Evolutionary conservation across 768 basidiomycete genomes (phyloP).

Genomic region (Tephrocybe sp.): DNA sequence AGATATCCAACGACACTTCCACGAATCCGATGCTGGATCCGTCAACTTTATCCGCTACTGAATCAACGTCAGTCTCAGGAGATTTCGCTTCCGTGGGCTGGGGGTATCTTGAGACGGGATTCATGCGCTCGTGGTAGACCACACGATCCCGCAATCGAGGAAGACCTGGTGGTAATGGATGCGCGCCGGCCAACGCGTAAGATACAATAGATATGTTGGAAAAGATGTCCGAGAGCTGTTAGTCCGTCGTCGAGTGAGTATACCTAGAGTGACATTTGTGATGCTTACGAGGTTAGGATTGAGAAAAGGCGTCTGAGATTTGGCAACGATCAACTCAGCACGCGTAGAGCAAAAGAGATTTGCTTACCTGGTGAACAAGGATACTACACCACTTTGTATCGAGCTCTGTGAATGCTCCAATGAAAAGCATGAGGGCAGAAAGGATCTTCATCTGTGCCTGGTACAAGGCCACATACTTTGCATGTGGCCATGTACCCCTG

Average conservation of each 20-base stretch:
- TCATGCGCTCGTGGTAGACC: conserved; percentile 39
- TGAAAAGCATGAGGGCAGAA: conserved; percentile 34
- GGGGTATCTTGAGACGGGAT: conserved; percentile 7
- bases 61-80: conserved; percentile 13
- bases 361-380: conserved; percentile 38
- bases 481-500: conserved; percentile 43
- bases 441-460: conserved; percentile 32
- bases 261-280: neutral
- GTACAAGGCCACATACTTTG: conserved; percentile 34
- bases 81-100: conserved; percentile 4
- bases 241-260: neutral
- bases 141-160: conserved; percentile 42
- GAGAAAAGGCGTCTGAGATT: conserved; percentile 39
- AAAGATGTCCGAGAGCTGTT: conserved; percentile 43
- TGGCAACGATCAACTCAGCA: neutral
- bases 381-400: conserved; percentile 45
- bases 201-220: conserved; percentile 40
- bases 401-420: conserved; percentile 38
- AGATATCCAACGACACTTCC: conserved; percentile 37
- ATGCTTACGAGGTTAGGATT: conserved; percentile 43
- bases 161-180: conserved; percentile 36
- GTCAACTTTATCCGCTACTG: conserved; percentile 34
- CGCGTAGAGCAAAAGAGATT: neutral
- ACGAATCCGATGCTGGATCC: conserved; percentile 42
- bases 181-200: conserved; percentile 32